Base-by-base conservation (phyloP, 345 rosid genomes). In the Murraya paniculata region DNA sequence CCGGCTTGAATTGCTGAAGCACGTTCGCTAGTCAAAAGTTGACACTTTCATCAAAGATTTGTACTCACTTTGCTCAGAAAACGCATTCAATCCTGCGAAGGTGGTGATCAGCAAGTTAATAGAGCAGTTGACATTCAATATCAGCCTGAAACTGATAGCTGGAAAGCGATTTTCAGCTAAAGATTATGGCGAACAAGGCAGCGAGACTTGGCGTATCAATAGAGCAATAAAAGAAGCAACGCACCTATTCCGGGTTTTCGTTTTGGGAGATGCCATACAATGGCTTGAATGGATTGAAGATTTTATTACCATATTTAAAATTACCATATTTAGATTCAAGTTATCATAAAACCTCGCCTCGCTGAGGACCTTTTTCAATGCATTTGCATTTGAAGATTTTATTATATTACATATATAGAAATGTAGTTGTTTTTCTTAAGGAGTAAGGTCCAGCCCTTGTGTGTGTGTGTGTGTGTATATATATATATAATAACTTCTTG, bases 281-380 rank as follows among this genome's bases (percentile, higher is more conserved):
- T 88, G 89, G 86, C 80, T 88, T 4, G 93, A 85, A 66, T 86
- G 92, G 91, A 39, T 90, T 56, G 95, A n/a, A n/a, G n/a, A n/a
- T n/a, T n/a, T n/a, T n/a, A n/a, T n/a, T n/a, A n/a, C n/a, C n/a
- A n/a, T n/a, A n/a, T n/a, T n/a, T n/a, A n/a, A n/a, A n/a, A n/a
- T n/a, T n/a, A n/a, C n/a, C n/a, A n/a, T n/a, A n/a, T n/a, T n/a
- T n/a, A n/a, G n/a, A n/a, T n/a, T n/a, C n/a, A n/a, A 33, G 84
- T 89, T 3, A n/a, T 59, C 27, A 74, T 88, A 25, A 77, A 67
- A 28, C 92, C 92, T 8, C 85, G 91, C 57, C 86, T 90, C 0
- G 4, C 71, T 4, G 27, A 27, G 0, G 68, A 81, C 31, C 71
- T 87, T 68, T 89, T 87, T 71, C 22, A 22, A 19, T 4, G 9